These are phyloP conservation scores for Apophysomyces variabilis DNA, from an alignment of 371 early-diverging fungal species.

Conservation along the genomic window DNA sequence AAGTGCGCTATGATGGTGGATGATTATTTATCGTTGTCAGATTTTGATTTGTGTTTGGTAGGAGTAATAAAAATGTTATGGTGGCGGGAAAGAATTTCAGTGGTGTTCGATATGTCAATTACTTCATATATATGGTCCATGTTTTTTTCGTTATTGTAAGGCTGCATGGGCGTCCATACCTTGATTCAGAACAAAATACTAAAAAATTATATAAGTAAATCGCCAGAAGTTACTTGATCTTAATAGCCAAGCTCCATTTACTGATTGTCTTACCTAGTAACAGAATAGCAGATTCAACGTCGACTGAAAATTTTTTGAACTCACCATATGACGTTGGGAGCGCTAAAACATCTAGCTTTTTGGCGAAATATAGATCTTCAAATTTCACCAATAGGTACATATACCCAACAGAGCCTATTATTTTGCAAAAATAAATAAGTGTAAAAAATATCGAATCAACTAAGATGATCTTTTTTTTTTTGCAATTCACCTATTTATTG, in stretches of 20 bases:
- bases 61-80: conserved; percentile 1
- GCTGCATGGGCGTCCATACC: not conserved
- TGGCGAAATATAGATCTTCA: not conserved
- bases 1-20: too few species aligned
- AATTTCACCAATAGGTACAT: not conserved
- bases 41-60: not conserved
- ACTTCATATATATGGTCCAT: not conserved
- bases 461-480: too few species aligned
- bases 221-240: too few species aligned
- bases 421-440: too few species aligned
- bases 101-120: not conserved
- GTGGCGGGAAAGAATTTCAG: not conserved
- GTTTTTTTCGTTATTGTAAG: not conserved
- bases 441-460: too few species aligned
- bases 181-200: not conserved
- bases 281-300: too few species aligned
- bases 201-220: not conserved
- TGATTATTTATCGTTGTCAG: too few species aligned
- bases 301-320: not conserved
- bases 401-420: not conserved
- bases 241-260: too few species aligned
- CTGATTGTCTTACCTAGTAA: too few species aligned
- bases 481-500: too few species aligned
- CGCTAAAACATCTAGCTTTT: not conserved
- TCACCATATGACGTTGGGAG: not conserved